phyloP scores from a whole-genome alignment of 73 alveolate genomes.

The Tetrahymena elliotti region DNA sequence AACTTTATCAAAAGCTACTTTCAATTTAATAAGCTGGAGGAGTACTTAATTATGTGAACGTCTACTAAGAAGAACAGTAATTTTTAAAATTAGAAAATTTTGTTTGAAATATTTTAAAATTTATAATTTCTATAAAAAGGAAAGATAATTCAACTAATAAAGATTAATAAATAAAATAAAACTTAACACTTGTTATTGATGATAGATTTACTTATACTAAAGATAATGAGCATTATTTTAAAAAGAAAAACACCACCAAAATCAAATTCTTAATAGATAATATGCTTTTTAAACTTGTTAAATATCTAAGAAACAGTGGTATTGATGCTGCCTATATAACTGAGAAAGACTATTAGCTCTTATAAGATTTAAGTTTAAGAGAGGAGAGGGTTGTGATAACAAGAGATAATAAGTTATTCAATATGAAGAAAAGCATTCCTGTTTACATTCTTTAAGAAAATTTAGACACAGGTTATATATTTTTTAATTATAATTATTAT shows the following conservation, averaged over 20 bases:
- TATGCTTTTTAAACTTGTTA: slow-evolving; percentile 18
- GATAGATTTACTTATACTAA: neutral
- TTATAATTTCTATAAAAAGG: neutral
- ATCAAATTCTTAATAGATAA: slow-evolving; percentile 16
- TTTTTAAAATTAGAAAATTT: neutral
- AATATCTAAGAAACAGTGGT: slow-evolving; percentile 29
- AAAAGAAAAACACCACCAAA: neutral
- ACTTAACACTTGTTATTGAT: neutral
- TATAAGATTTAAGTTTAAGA: neutral
- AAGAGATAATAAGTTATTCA: slow-evolving; percentile 25
- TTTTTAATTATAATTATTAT: neutral
- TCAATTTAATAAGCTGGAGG: neutral
- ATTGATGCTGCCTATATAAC: slow-evolving; percentile 34
- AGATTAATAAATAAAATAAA: neutral
- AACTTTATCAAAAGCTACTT: neutral
- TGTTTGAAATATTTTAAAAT: neutral
- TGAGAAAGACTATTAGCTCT: slow-evolving; percentile 1
- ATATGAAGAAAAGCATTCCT: neutral
- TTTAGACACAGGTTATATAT: neutral
- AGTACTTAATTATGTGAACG: neutral
- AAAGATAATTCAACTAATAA: neutral
- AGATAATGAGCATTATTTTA: neutral
- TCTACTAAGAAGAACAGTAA: neutral
- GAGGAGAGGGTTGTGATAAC: slow-evolving; percentile 26
- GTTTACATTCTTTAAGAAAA: neutral